Base-by-base conservation (phyloP, 495 filamentous ascomycete species). In the Trichoderma parareesei region DNA sequence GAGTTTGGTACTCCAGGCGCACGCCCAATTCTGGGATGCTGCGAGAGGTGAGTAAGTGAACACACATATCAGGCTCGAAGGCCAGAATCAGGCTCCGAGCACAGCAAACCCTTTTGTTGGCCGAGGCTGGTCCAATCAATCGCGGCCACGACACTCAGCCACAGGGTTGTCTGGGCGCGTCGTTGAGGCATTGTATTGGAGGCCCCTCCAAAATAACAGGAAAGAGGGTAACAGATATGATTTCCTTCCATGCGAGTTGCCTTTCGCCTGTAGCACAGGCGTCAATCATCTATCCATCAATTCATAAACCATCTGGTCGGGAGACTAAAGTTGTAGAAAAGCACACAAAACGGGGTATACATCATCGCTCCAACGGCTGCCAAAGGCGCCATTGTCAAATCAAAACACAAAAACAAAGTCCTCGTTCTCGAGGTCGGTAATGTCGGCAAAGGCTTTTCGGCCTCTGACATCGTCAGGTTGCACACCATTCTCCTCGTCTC, bases 401-500 rank as follows among this genome's bases (percentile, higher is more conserved):
- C 76, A 85, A 62, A 84, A 85, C 20, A 86, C 82, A 68, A 82
- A 84, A 35, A 85, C 81, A 67, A 85, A 85, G 53, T 85, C 82
- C 68, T 85, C 84, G 43, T 86, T 85, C 67, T 75, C 71, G 68
- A 77, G 68, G 68, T 85, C 82, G 3, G 83, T 81, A 66, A 82
- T 72, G 67, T 85, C 82, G n/a, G 76, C 76, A 64, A 81, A 53
- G 1, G 77, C 80, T 65, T 81, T 80, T 20, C 79, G 78, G 27
- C 80, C 77, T 37, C 76, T 75, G 16, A 79, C 64, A 38, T 71
- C 74, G 43, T 69, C 71, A 11, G 66, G 67, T 9, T 71, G 71
- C 40, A 73, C 73, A 64, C 69, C 72, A 53, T 68, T 69, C 27
- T 63, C 67, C 53, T 20, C 60, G 13, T 61, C 60, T 13, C 79